These are phyloP conservation scores for Phyllosticta citriasiana DNA, from an alignment of 2,329 filamentous ascomycete genomes.

Conservation along the genomic window DNA sequence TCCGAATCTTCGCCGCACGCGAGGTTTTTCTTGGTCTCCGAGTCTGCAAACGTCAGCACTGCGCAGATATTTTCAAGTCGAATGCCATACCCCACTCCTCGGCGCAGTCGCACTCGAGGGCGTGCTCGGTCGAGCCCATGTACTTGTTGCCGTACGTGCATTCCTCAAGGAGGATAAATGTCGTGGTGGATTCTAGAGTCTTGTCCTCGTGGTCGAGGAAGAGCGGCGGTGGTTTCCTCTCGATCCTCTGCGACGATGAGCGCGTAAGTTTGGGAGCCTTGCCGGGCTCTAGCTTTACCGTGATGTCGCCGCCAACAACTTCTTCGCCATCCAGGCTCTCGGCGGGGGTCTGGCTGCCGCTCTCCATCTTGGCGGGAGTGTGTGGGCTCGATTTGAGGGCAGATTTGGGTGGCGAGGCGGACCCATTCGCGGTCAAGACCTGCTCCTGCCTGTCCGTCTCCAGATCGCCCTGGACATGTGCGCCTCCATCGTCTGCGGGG, in stretches of 20 bases:
- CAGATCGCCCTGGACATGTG: constrained; percentile 19
- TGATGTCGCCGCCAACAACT: constrained; percentile 50
- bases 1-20: constrained; percentile 94
- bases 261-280: constrained; percentile 63
- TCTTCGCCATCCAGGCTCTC: constrained; percentile 39
- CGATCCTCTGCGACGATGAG: constrained; percentile 61
- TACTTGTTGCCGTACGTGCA: constrained; percentile 89
- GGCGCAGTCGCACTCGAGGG: constrained; percentile 87
- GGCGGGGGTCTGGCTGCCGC: constrained; percentile 26
- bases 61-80: constrained; percentile 9
- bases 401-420: constrained; percentile 12
- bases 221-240: constrained; percentile 52
- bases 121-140: constrained; percentile 84
- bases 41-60: constrained; percentile 36
- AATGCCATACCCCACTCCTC: constrained; percentile 80
- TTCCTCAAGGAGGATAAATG: constrained; percentile 71
- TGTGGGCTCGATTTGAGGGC: constrained; percentile 10
- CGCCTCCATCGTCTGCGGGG: constrained; percentile 14
- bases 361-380: constrained; percentile 17
- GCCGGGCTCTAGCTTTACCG: constrained; percentile 52
- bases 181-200: constrained; percentile 62
- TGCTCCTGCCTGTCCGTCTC: constrained; percentile 17
- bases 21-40: constrained; percentile 50
- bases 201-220: constrained; percentile 69
- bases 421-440: constrained; percentile 15